Evolutionary conservation across 768 basidiomycete genomes (phyloP).

Genomic region (Mycena haematopus): DNA sequence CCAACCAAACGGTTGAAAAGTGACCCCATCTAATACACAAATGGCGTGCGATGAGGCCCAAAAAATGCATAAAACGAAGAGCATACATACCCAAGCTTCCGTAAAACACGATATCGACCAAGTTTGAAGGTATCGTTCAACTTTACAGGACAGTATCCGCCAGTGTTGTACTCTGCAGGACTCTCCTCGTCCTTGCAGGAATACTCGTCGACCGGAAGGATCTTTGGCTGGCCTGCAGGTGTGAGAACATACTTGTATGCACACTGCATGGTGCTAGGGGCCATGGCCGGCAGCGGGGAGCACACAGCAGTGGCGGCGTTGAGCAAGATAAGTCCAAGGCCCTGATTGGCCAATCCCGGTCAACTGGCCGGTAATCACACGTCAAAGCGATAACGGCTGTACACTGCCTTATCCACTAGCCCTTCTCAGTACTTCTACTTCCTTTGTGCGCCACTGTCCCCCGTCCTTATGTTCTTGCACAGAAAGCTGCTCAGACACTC

Average conservation of each 20-base stretch:
- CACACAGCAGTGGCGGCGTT: conserved; percentile 28
- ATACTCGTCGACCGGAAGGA: conserved; percentile 71
- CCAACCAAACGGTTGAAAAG: conserved; percentile 95
- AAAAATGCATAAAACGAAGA: conserved; percentile 21
- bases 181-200: conserved; percentile 80
- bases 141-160: conserved; percentile 82
- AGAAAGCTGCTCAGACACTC: no score
- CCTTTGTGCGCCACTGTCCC: no score
- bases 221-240: conserved; percentile 63
- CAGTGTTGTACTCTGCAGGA: conserved; percentile 82
- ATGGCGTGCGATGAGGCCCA: conserved; percentile 35
- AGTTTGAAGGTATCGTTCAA: conserved; percentile 85
- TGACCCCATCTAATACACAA: conserved; percentile 79
- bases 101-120: conserved; percentile 82
- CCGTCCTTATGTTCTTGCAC: no score
- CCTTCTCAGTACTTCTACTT: no score
- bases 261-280: conserved; percentile 63
- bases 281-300: conserved; percentile 52
- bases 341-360: background rate
- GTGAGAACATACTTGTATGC: conserved; percentile 80
- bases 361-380: background rate
- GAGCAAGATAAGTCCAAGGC: background rate
- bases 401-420: no score
- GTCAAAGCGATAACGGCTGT: background rate
- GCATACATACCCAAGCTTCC: conserved; percentile 82